phyloP scores from a whole-genome alignment of 495 filamentous ascomycete genomes.

The Podospora conica region DNA sequence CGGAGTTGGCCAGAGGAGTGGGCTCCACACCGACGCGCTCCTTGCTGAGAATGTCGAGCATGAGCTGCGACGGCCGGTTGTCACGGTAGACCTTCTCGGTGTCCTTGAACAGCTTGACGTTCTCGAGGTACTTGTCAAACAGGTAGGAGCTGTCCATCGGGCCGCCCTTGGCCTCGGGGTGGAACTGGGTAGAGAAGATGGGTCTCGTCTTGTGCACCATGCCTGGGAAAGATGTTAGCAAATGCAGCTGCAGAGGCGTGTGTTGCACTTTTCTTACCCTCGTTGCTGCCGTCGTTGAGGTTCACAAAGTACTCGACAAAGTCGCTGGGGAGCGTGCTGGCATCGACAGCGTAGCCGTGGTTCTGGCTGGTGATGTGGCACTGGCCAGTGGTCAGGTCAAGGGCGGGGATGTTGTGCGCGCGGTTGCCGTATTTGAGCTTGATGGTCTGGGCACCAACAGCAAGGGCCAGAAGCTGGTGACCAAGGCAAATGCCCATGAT shows the following conservation, averaged over 20 bases:
- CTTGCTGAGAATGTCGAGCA: slow-evolving; percentile 86
- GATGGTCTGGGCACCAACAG: slow-evolving; percentile 75
- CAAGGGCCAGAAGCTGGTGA: slow-evolving; percentile 81
- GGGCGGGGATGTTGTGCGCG: slow-evolving; percentile 93
- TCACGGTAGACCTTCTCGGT: slow-evolving; percentile 66
- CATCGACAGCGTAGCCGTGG: slow-evolving; percentile 95
- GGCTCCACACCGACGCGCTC: slow-evolving; percentile 89
- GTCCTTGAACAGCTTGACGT: slow-evolving; percentile 80
- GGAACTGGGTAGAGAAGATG: slow-evolving; percentile 98
- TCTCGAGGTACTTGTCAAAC: slow-evolving; percentile 92
- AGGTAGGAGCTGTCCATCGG: slow-evolving; percentile 90
- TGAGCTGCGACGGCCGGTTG: slow-evolving; percentile 73
- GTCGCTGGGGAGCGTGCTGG: slow-evolving; percentile 69
- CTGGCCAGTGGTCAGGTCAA: slow-evolving; percentile 89
- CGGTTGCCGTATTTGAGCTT: slow-evolving; percentile 98
- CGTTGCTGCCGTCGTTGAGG: slow-evolving; percentile 91
- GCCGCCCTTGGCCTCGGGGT: slow-evolving; percentile 94
- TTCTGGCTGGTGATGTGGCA: slow-evolving; percentile 99
- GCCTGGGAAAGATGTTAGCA: slow-evolving; percentile 33
- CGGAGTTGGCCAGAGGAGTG: slow-evolving; percentile 41
- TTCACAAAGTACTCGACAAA: slow-evolving; percentile 99
- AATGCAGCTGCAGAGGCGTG: not conserved
- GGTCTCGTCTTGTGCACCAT: slow-evolving; percentile 94
- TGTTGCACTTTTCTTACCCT: slow-evolving; percentile 47
- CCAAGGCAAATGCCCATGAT: slow-evolving; percentile 97